Percentiles rank a stretch among this genome's conserved stretches.
Conservation (phyloP, 768 basidiomycete species). For the Hygrophorus russula region DNA sequence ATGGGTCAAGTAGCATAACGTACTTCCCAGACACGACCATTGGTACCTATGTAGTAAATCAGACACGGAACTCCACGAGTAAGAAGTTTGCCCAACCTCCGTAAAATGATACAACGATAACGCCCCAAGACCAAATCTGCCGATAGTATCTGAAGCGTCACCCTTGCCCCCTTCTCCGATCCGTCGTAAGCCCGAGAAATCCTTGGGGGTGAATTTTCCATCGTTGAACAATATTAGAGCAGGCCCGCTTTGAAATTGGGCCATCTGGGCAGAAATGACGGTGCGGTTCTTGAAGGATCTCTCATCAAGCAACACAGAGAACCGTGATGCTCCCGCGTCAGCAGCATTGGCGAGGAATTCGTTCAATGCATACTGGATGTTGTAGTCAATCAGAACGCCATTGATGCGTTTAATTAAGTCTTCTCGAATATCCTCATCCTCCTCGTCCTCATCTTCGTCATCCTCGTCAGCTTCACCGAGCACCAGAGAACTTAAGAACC, state of each 20-base stretch:
- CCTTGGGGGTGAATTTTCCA: conserved; percentile 25
- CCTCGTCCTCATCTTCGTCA: conserved; percentile 15
- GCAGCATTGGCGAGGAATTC: conserved; percentile 46
- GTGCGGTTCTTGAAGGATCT: conserved; percentile 1
- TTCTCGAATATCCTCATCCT: conserved; percentile 31
- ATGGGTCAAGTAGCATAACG: conserved; percentile 34
- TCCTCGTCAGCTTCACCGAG: conserved; percentile 4
- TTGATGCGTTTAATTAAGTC: conserved; percentile 29
- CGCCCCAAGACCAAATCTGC: conserved; percentile 41
- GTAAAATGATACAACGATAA: conserved; percentile 43
- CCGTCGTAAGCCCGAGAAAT: conserved; percentile 34
- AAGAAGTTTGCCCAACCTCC: conserved; percentile 23
- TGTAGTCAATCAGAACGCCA: conserved; percentile 30
- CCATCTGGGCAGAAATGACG: conserved; percentile 25
- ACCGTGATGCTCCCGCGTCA: conserved; percentile 35
- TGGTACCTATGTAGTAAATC: conserved; percentile 19
- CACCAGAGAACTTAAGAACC: conserved; percentile 10
- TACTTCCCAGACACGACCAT: conserved; percentile 20
- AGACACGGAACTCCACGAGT: neutral
- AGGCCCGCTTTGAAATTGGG: conserved; percentile 21
- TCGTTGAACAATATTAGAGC: conserved; percentile 36
- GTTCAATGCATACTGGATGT: conserved; percentile 28
- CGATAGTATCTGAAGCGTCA: conserved; percentile 26
- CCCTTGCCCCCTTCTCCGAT: conserved; percentile 36
- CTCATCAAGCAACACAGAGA: conserved; percentile 30